Base-by-base conservation (phyloP, 352 stramenopile genomes). In the Hyaloperonospora brassicae region DNA sequence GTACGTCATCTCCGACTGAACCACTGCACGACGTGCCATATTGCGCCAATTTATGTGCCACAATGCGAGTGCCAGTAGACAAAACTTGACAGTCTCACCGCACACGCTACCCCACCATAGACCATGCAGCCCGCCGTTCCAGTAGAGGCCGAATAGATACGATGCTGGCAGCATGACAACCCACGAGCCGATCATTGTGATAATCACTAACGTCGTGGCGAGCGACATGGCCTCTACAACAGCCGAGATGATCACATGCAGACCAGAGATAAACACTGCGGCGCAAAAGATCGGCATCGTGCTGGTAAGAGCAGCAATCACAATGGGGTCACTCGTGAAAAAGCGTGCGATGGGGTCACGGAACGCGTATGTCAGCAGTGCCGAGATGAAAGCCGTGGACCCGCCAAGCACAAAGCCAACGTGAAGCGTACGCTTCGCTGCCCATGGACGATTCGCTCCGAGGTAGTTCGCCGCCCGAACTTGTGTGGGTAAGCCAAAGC, bases 161-260 rank as follows among this genome's bases (percentile, higher is more conserved):
- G 79, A 84, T 0, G 53, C 52, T 7, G 81, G 81, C 14, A 92
- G 53, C 64, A 87, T 77, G 30, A 86, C 73, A n/a, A 86, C 41
- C 81, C 81, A 92, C 23, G 79, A 89, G 23, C 79, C 79, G 1
- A 53, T 61, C 21, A 68, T 72, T 14, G 79, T 92, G 60, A 89
- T 88, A 13, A 55, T 62, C 57, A 89, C 73, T 24, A 89, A 55
- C 30, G 70, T 86, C 24, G 75, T 75, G 1, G 79, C 81, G 24
- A 89, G 66, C 35, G 79, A 85, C 81, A 92, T 92, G 57, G 79
- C 81, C 56, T 89, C 79, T 34, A 92, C 75, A 25, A 92, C 81
- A 10, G 81, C 79, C 2, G 81, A 80, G 46, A 92, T 59, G 44
- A 89, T 86, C 22, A 89, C 79, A 61, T 92, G 81, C 0, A 89